Percentiles rank a stretch among this genome's conserved stretches.
Conservation (phyloP, 768 basidiomycete species). For the Lanmaoa rubissima region DNA sequence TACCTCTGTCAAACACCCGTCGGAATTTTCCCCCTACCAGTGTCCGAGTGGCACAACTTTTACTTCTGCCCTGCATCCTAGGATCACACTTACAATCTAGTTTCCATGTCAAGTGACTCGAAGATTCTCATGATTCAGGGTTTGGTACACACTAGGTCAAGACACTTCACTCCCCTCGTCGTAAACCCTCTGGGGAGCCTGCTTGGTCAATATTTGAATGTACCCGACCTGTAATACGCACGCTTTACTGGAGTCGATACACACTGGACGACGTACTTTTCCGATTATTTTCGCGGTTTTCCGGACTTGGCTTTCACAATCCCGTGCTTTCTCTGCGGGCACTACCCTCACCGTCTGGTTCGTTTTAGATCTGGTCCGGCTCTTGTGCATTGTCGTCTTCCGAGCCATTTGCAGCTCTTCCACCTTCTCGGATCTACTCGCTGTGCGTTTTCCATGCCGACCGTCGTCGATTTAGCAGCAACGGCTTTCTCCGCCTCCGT, state of each 20-base stretch:
- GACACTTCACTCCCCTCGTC: not conserved
- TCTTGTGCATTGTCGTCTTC: constrained; percentile 7
- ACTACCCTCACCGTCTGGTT: not conserved
- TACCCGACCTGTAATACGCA: not conserved
- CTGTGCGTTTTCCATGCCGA: not conserved
- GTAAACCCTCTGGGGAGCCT: not conserved
- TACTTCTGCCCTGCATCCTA: not conserved
- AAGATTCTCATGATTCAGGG: not conserved
- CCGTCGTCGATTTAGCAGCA: not conserved
- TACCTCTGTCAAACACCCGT: constrained; percentile 21
- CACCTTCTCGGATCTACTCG: not conserved
- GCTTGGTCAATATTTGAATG: not conserved
- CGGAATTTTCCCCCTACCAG: constrained; percentile 6
- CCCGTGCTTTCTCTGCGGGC: not conserved
- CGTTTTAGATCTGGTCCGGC: not conserved
- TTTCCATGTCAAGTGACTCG: not conserved
- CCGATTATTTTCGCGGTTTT: not conserved
- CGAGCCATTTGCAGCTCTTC: not conserved
- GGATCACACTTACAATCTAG: constrained; percentile 1
- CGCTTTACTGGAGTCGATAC: not conserved
- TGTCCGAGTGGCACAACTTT: constrained; percentile 11
- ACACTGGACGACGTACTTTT: constrained; percentile 1
- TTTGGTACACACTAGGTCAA: not conserved
- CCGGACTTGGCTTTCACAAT: constrained; percentile 4
- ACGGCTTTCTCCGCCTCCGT: constrained; percentile 2